Evolutionary conservation across 306 rosid species (phyloP).

Genomic region (Inga laurina): DNA sequence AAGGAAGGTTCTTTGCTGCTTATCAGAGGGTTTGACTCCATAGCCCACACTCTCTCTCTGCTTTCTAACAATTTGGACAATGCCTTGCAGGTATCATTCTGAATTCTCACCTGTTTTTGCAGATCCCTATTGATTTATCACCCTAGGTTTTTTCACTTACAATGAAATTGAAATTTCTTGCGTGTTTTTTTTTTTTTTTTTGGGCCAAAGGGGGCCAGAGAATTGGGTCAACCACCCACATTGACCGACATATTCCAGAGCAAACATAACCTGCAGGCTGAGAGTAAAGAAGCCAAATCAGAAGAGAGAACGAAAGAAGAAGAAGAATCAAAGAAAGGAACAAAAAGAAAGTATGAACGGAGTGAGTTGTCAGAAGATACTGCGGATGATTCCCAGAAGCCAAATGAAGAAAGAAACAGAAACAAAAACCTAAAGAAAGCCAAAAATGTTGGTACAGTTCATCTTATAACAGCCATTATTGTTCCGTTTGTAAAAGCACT

Average conservation of each 20-base stretch:
- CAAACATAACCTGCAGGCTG: constrained; percentile 44
- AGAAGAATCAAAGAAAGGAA: constrained; percentile 52
- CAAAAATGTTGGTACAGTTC: constrained; percentile 60
- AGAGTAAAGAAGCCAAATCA: constrained; percentile 31
- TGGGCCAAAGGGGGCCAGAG: constrained; percentile 69
- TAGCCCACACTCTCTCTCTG: constrained; percentile 71
- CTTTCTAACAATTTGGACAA: constrained; percentile 76
- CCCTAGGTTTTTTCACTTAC: neutral
- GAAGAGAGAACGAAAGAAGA: constrained; percentile 37
- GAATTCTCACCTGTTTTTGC: neutral
- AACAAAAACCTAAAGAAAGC: constrained; percentile 74
- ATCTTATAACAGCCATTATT: neutral
- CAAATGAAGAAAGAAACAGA: constrained; percentile 37
- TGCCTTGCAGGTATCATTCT: constrained; percentile 68
- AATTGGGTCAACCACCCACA: constrained; percentile 77
- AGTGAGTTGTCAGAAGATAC: constrained; percentile 54
- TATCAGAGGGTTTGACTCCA: constrained; percentile 86
- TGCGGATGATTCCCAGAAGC: constrained; percentile 42
- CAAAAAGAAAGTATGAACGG: constrained; percentile 67
- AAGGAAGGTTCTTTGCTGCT: constrained; percentile 76
- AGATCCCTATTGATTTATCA: neutral
- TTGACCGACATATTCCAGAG: constrained; percentile 72
- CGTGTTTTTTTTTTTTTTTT: neutral
- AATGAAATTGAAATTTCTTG: neutral
- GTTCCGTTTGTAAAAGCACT: neutral